Percentiles rank a stretch among this genome's conserved stretches.
Evolutionary conservation across 2,329 filamentous ascomycete species (phyloP).

Genomic region (Paecilomyces niveus): DNA sequence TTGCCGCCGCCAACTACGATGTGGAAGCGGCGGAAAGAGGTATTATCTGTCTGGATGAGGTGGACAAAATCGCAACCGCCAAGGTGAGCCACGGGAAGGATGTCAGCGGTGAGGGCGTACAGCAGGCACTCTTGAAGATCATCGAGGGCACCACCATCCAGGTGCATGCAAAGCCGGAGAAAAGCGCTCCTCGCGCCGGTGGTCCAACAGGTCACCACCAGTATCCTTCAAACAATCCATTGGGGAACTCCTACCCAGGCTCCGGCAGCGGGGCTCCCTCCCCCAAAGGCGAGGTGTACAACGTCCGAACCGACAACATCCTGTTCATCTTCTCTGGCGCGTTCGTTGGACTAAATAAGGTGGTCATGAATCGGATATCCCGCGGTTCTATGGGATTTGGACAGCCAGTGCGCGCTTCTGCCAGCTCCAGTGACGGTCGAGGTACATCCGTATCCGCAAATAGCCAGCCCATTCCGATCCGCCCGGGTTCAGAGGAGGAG

Average conservation of each 20-base stretch:
- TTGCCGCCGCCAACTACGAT: slow-evolving; percentile 87
- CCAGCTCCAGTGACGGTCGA: slow-evolving; percentile 21
- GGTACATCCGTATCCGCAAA: slow-evolving; percentile 14
- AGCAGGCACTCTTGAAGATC: slow-evolving; percentile 91
- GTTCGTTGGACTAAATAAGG: slow-evolving; percentile 86
- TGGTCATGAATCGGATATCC: slow-evolving; percentile 77
- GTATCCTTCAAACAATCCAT: slow-evolving; percentile 32
- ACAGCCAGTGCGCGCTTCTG: slow-evolving; percentile 60
- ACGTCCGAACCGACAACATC: slow-evolving; percentile 90
- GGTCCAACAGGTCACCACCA: slow-evolving; percentile 24
- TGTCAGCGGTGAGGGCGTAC: slow-evolving; percentile 91
- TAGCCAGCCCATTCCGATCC: slow-evolving; percentile 41
- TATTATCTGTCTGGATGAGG: slow-evolving; percentile 92
- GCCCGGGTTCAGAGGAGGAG: slow-evolving; percentile 60
- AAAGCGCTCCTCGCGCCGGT: slow-evolving; percentile 31
- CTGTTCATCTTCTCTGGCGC: slow-evolving; percentile 95
- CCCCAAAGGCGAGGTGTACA: slow-evolving; percentile 54
- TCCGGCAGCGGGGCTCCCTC: slow-evolving; percentile 22
- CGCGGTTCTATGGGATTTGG: slow-evolving; percentile 87
- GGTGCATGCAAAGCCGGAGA: slow-evolving; percentile 68
- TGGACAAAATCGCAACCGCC: slow-evolving; percentile 90
- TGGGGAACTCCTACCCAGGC: slow-evolving; percentile 21
- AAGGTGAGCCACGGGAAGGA: slow-evolving; percentile 86
- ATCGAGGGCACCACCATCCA: slow-evolving; percentile 94
- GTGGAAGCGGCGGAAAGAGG: slow-evolving; percentile 77